Evolutionary conservation across 768 basidiomycete species (phyloP).

Genomic region (Hygrocybe punicea): DNA sequence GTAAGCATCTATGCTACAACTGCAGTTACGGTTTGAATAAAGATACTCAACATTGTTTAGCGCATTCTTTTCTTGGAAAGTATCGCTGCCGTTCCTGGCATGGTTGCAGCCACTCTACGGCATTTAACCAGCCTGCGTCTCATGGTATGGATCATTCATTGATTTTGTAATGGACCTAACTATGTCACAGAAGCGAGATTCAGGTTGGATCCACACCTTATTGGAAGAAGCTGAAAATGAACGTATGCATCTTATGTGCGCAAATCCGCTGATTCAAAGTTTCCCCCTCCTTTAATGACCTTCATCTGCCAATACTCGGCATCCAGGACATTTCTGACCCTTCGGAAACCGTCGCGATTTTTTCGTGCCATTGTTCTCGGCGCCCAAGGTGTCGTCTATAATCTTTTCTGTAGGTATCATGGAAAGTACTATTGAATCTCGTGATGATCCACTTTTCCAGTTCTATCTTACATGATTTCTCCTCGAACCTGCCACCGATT

Average conservation of each 20-base stretch:
- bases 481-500: conserved; percentile 83
- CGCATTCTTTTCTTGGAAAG: conserved; percentile 70
- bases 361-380: conserved; percentile 83
- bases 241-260: conserved; percentile 89
- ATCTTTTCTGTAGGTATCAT: conserved; percentile 68
- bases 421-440: neutral
- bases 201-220: conserved; percentile 87
- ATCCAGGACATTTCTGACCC: conserved; percentile 88
- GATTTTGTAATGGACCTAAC: neutral
- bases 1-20: conserved; percentile 37
- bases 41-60: conserved; percentile 30
- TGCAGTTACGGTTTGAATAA: neutral
- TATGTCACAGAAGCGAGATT: conserved; percentile 44
- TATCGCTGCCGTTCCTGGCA: conserved; percentile 93
- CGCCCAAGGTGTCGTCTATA: conserved; percentile 90
- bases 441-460: conserved; percentile 33
- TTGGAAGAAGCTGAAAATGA: conserved; percentile 97
- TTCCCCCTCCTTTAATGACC: conserved; percentile 14
- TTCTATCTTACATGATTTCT: conserved; percentile 74
- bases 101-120: conserved; percentile 86
- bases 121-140: conserved; percentile 86
- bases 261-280: conserved; percentile 5
- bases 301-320: no score
- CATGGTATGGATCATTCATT: conserved; percentile 53
- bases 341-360: conserved; percentile 73